Conservation (phyloP, 208 protist species). For the Balamuthia mandrillaris region DNA sequence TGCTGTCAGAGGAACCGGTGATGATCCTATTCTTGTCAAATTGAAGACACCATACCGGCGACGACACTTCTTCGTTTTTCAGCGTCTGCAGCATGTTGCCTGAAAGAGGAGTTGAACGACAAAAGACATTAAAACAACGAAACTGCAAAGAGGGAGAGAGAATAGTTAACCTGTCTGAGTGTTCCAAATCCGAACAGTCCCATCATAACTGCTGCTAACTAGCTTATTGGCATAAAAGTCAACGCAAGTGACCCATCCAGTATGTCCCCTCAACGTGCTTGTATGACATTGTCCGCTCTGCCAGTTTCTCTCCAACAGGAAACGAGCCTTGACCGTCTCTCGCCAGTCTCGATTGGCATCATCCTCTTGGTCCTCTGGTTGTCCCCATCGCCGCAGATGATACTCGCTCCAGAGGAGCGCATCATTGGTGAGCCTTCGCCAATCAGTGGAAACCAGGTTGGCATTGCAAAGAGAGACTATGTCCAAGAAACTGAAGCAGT, state of each 20-base stretch:
- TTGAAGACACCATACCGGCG: slow-evolving; percentile 24
- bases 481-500: slow-evolving; percentile 37
- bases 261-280: slow-evolving; percentile 19
- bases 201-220: slow-evolving; percentile 20
- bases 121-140: neutral
- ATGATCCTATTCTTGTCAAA: slow-evolving; percentile 33
- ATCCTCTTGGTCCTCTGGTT: neutral
- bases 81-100: slow-evolving; percentile 34
- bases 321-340: slow-evolving; percentile 21
- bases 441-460: slow-evolving; percentile 26
- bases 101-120: neutral
- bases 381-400: slow-evolving; percentile 7
- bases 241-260: slow-evolving; percentile 19
- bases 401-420: slow-evolving; percentile 9
- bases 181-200: slow-evolving; percentile 15
- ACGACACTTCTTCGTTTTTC: slow-evolving; percentile 3
- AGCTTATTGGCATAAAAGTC: slow-evolving; percentile 36
- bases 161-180: neutral
- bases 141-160: neutral
- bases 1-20: slow-evolving; percentile 4
- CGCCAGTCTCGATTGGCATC: neutral
- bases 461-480: slow-evolving; percentile 33
- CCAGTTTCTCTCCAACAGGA: slow-evolving; percentile 17
- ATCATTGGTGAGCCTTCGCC: slow-evolving; percentile 27
- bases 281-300: slow-evolving; percentile 6